Base-by-base conservation (phyloP, 352 stramenopile genomes). In the Thalassiosira ordinaria region DNA sequence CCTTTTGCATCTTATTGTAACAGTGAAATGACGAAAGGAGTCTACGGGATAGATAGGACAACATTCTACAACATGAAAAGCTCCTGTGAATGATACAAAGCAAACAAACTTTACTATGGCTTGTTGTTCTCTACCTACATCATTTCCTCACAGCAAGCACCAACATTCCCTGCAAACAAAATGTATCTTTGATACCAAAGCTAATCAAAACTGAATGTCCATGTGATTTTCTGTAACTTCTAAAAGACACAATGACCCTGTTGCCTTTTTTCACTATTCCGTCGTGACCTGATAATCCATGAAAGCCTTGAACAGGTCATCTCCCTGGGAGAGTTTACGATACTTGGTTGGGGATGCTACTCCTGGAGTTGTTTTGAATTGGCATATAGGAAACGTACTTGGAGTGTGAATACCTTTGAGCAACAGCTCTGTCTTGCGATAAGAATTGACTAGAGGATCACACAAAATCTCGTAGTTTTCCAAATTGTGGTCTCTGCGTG, bases 371-470 rank as follows among this genome's bases (percentile, higher is more conserved):
- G 14, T 24, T n/a, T 41, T 64, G 27, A 47, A 53, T 59, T 18
- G 26, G 31, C 41, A 14, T 60, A 37, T 64, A 29, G 4, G 24
- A n/a, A 3, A 20, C 22, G 39, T 24, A 6, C 11, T 31, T 65
- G 29, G 6, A 51, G 31, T 6, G 18, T 5, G 18, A 8, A 3
- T 33, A 14, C 33, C 27, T 29, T 56, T 47, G 31, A 78, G 53
- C 41, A 62, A 57, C 51, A 79, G 49, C 14, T 39, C 67, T 22
- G 41, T 61, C 14, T 53, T 22, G 4, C 70, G 44, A 26, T 73
- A 79, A 11, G 46, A 41, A 63, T 79, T 13, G 1, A 73, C 60
- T 2, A 79, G 31, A 62, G 70, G 70, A 20, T 79, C 70, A 31
- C 70, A 79, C n/a, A 46, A 63, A 2, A 80, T 9, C 35, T 69